Conservation (phyloP, 306 rosid species). For the Cucumis cinereus region DNA sequence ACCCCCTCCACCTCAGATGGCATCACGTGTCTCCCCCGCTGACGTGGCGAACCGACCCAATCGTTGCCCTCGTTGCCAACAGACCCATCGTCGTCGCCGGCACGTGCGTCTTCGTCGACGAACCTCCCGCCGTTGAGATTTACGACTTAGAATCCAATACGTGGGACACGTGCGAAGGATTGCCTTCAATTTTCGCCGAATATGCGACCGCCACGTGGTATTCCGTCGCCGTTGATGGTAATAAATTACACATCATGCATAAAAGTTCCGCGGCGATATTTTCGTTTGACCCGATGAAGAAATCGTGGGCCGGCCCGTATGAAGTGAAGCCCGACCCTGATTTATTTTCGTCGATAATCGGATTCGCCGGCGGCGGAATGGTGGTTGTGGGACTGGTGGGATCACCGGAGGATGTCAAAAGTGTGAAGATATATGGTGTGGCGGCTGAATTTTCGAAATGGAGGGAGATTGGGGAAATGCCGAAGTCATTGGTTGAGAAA, state of each 20-base stretch:
- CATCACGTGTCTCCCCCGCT: conserved; percentile 23
- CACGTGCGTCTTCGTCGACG: conserved; percentile 41
- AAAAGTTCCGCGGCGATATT: conserved; percentile 33
- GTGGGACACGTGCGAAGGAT: conserved; percentile 35
- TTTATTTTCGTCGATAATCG: conserved; percentile 18
- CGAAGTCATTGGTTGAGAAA: conserved; percentile 35
- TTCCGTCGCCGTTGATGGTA: conserved; percentile 29
- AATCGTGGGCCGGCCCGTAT: conserved; percentile 51
- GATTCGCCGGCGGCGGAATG: conserved; percentile 15
- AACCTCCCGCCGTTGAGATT: conserved; percentile 50
- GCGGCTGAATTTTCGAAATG: conserved; percentile 19
- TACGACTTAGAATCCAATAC: conserved; percentile 18
- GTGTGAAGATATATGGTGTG: conserved; percentile 43
- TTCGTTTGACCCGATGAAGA: conserved; percentile 28
- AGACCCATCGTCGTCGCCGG: conserved; percentile 40
- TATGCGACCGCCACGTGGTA: conserved; percentile 45
- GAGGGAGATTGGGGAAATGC: conserved; percentile 53
- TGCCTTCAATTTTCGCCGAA: conserved; percentile 39
- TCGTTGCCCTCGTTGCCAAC: conserved; percentile 32
- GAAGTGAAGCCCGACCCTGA: conserved; percentile 20
- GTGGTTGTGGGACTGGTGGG: conserved; percentile 42
- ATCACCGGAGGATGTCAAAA: conserved; percentile 19
- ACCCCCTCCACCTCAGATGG: conserved; percentile 50
- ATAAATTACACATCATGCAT: conserved; percentile 34
- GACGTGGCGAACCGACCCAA: conserved; percentile 51